phyloP scores from a whole-genome alignment of 257 asterid genomes.

The Capsicum baccatum region DNA sequence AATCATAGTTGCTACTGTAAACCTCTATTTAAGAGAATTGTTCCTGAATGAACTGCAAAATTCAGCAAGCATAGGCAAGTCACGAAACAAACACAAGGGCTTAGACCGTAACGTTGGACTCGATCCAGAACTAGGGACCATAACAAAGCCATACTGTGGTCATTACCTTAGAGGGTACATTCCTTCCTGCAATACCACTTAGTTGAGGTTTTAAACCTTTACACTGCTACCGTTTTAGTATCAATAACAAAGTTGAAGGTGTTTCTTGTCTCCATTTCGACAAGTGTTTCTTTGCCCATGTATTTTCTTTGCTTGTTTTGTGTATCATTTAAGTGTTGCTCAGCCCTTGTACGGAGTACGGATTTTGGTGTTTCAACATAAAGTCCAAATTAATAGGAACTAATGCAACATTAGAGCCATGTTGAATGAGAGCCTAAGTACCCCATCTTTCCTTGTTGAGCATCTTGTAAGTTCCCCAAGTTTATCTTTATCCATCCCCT shows the following conservation, averaged over 20 bases:
- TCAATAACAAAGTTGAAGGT: constrained; percentile 17
- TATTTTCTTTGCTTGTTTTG: neutral
- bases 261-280: constrained; percentile 8
- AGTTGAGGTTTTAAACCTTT: neutral
- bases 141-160: neutral
- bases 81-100: no score
- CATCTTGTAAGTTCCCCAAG: neutral
- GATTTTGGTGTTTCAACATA: neutral
- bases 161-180: neutral
- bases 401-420: neutral
- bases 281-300: constrained; percentile 10
- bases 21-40: no score
- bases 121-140: no score
- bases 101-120: no score
- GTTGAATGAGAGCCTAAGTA: neutral
- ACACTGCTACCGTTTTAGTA: constrained; percentile 1
- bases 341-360: neutral
- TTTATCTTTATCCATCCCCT: constrained; percentile 11
- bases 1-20: no score
- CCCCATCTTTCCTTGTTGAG: constrained; percentile 6
- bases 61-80: no score
- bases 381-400: neutral
- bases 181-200: neutral
- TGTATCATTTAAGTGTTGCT: constrained; percentile 14
- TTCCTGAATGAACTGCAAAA: no score